Conservation (phyloP, 352 stramenopile genomes). For the Phytophthora ohioensis region DNA sequence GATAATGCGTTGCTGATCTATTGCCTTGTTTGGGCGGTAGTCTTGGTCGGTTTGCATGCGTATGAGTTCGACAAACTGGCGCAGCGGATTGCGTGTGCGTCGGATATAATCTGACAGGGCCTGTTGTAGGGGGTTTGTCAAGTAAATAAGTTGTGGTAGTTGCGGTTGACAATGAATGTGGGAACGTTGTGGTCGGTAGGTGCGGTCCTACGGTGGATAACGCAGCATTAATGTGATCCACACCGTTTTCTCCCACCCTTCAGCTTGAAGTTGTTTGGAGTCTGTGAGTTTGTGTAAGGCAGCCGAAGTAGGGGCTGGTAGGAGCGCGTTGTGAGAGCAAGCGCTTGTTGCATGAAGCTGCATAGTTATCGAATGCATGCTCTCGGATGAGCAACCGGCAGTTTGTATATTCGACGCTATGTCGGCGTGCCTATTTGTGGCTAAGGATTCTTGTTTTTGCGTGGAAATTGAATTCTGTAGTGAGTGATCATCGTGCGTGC, state of each 20-base stretch:
- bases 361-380: too few species aligned
- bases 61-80: neutral
- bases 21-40: neutral
- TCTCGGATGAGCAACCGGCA: too few species aligned
- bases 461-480: too few species aligned
- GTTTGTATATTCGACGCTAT: too few species aligned
- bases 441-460: too few species aligned
- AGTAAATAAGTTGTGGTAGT: neutral
- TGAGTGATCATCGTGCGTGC: too few species aligned
- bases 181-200: neutral
- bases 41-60: neutral
- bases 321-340: too few species aligned
- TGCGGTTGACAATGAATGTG: neutral
- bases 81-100: neutral
- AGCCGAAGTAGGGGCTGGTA: neutral
- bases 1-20: neutral
- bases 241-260: neutral
- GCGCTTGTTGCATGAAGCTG: too few species aligned
- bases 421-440: too few species aligned
- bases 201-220: neutral
- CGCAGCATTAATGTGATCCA: neutral
- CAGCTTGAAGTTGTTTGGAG: neutral
- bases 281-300: neutral
- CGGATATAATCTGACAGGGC: neutral
- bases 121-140: neutral